Conservation (phyloP, 768 basidiomycete species). For the Termitomyces sp. region DNA sequence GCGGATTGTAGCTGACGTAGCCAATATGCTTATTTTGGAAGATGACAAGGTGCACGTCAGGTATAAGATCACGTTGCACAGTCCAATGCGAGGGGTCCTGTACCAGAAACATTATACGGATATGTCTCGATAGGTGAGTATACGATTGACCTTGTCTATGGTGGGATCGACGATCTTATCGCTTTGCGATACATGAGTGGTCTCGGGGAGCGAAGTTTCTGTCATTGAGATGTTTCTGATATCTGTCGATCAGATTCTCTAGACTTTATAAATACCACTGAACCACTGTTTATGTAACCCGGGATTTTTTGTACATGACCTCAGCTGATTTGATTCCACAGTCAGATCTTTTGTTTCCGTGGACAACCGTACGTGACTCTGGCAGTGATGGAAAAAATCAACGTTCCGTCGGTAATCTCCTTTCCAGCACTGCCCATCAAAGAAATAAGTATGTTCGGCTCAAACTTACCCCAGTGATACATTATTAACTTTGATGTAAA, state of each 20-base stretch:
- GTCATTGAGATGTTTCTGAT: not conserved
- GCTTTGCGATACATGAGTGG: not conserved
- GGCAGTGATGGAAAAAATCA: no score
- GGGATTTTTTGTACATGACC: no score
- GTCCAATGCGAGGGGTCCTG: not conserved
- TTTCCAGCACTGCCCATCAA: no score
- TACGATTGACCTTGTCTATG: not conserved
- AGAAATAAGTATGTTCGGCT: no score
- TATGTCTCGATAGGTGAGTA: not conserved
- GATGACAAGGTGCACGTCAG: not conserved
- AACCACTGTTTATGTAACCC: not conserved
- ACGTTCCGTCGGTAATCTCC: no score
- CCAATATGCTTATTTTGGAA: not conserved
- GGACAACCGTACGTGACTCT: no score
- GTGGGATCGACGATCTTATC: not conserved
- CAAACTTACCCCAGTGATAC: no score
- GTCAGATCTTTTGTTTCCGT: no score
- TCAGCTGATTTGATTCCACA: not conserved
- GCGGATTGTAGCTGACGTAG: constrained; percentile 1
- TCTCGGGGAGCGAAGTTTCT: not conserved
- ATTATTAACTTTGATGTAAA: no score
- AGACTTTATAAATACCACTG: not conserved
- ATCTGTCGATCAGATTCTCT: not conserved
- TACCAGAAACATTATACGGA: not conserved
- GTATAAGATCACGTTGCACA: not conserved